Evolutionary conservation across 192 early-diverging fungal genomes (phyloP), one percentile per base, ranked within the genome.

Genomic region (Gaertneriomyces semiglobifer): DNA sequence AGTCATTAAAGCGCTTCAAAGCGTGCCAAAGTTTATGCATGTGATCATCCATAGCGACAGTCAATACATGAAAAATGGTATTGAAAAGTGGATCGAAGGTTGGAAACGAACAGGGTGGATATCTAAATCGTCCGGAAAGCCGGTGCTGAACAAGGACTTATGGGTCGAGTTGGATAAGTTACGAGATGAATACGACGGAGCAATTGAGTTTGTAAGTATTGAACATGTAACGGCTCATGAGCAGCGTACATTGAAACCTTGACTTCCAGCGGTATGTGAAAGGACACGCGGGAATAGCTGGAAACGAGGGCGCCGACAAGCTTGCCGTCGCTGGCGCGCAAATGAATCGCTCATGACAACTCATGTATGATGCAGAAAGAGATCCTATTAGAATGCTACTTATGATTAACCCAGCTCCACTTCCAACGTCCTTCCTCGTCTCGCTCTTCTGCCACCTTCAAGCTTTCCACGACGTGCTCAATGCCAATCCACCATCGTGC

Each of bases 271-370:
- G 69, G 1, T 81, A 92, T 56, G 92, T 96, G 16, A 78, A 57
- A 11, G 93, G 82, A 3, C 93, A 96, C 71, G 20, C 61, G 3
- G 92, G 92, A 16, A 63, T 81, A 12, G 55, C 71, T 14, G 93
- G 89, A 33, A 96, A 95, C 73, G 91, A 93, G 65, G 79, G 63
- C 59, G 94, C 94, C 0, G 93, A 95, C 69, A 44, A 43, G 44
- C 73, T 96, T 20, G 94, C 94, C 4, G 87, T 87, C 7, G 45
- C 63, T 7, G 94, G 93, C n/a, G 87, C 90, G 4, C 25, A 33
- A 33, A 33, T 33, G 25, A 33, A 0, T 33, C 25, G 25, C 25
- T 33, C 25, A 33, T 33, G 25, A 33, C 25, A 33, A 33, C 2
- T 33, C 25, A 33, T 33, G 25, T 33, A 33, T 33, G 25, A 33